phyloP scores from a whole-genome alignment of 176 grass and related monocot genomes.

The Cenchrus fungigraminus region DNA sequence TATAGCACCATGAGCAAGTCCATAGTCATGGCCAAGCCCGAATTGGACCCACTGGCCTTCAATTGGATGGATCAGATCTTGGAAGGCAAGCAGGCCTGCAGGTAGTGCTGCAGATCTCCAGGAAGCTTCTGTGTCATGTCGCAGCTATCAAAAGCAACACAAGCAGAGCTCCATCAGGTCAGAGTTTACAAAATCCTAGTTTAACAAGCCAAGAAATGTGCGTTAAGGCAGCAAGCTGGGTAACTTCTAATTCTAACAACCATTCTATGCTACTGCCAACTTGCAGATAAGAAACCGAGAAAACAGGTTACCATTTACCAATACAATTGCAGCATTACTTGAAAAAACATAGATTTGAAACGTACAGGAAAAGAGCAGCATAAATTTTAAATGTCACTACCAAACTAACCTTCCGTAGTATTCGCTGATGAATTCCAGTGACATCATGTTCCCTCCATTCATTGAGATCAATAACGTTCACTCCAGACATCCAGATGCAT shows the following conservation, averaged over 20 bases:
- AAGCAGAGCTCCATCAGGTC: neutral
- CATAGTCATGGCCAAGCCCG: conserved; percentile 75
- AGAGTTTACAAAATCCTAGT: neutral
- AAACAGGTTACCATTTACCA: neutral
- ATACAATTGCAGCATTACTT: neutral
- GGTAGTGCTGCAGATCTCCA: conserved; percentile 62
- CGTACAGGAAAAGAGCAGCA: conserved; percentile 11
- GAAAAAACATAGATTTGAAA: neutral
- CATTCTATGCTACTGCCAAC: conserved; percentile 1
- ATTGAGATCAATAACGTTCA: conserved; percentile 71
- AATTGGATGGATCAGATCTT: conserved; percentile 62
- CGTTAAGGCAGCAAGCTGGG: neutral
- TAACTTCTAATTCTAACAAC: neutral
- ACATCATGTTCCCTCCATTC: conserved; percentile 78
- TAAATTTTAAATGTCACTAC: neutral
- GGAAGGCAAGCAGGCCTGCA: conserved; percentile 61
- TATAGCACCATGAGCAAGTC: conserved; percentile 48
- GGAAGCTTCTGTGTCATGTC: conserved; percentile 42
- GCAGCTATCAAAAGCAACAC: conserved; percentile 49
- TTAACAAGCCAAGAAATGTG: conserved; percentile 15
- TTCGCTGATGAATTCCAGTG: conserved; percentile 39
- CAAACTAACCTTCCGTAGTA: conserved; percentile 64
- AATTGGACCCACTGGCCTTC: conserved; percentile 52
- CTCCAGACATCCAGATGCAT: conserved; percentile 78
- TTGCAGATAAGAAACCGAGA: neutral